Percentiles rank a stretch among this genome's conserved stretches.
Conservation (phyloP, 148 eudicot species). For the Drosera capensis region DNA sequence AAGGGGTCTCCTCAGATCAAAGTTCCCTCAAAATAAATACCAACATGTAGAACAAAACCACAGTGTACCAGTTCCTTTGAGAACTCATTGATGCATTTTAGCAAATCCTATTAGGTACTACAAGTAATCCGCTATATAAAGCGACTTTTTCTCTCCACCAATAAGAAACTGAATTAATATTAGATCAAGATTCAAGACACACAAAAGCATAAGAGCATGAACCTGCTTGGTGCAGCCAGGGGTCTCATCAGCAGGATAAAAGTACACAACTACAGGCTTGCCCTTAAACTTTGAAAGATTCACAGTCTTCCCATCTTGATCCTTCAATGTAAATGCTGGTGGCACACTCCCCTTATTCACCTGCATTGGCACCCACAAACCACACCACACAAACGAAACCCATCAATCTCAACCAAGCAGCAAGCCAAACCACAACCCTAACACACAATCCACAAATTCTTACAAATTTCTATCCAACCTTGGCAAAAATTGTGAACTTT, state of each 20-base stretch:
- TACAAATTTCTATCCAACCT: slow-evolving; percentile 19
- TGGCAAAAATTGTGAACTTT: slow-evolving; percentile 31
- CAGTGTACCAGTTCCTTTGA: too few relatives aligned
- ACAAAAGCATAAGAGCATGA: too few relatives aligned
- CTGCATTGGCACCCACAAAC: slow-evolving; percentile 15
- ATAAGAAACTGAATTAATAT: neutral
- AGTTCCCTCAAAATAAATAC: too few relatives aligned
- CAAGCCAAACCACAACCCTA: slow-evolving; percentile 5
- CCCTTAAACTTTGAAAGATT: slow-evolving; percentile 82
- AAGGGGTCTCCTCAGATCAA: too few relatives aligned
- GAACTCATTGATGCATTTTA: too few relatives aligned
- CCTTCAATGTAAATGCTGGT: slow-evolving; percentile 70
- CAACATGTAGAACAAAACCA: too few relatives aligned
- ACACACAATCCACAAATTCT: neutral
- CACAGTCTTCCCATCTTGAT: slow-evolving; percentile 80
- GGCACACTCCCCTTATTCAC: slow-evolving; percentile 58
- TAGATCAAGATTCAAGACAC: neutral
- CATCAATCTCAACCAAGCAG: too few relatives aligned
- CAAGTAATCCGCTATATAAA: too few relatives aligned
- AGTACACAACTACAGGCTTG: slow-evolving; percentile 83
- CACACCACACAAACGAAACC: neutral
- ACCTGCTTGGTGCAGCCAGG: slow-evolving; percentile 99
- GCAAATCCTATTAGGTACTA: too few relatives aligned
- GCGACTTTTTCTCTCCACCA: too few relatives aligned
- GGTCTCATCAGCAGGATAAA: slow-evolving; percentile 98